Percentiles rank a stretch among this genome's conserved stretches.
phyloP scores from a whole-genome alignment of 441 rosid species.

The Rhodomyrtus psidioides region DNA sequence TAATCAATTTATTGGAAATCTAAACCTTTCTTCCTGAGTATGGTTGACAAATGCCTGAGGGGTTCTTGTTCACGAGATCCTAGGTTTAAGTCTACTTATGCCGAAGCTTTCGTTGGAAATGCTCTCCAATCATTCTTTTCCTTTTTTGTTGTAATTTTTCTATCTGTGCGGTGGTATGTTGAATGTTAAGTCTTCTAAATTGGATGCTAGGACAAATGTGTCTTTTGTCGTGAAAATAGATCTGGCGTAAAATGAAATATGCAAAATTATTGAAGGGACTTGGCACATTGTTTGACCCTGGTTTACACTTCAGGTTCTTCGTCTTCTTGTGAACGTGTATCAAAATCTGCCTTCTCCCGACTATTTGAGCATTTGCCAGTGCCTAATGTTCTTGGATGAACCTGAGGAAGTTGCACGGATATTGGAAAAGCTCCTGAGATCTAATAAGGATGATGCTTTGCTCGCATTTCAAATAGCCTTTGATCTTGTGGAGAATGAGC shows the following conservation, averaged over 20 bases:
- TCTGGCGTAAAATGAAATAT: background rate
- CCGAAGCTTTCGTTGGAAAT: background rate
- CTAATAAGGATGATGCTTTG: constrained; percentile 79
- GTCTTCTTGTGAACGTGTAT: constrained; percentile 79
- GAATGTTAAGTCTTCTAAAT: background rate
- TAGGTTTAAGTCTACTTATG: background rate
- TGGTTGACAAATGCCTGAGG: background rate
- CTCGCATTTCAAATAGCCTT: constrained; percentile 88
- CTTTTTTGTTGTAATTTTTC: background rate
- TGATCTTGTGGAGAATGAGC: constrained; percentile 97
- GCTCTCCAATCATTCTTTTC: background rate
- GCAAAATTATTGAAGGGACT: background rate
- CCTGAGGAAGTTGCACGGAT: constrained; percentile 78
- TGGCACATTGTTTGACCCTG: constrained; percentile 10
- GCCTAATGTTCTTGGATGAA: constrained; percentile 93
- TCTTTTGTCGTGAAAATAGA: background rate
- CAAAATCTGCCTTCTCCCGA: constrained; percentile 90
- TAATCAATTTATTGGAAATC: background rate
- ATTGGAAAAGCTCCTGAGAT: constrained; percentile 86
- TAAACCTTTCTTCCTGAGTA: background rate
- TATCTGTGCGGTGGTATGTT: background rate
- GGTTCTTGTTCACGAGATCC: background rate
- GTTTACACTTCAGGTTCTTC: constrained; percentile 56
- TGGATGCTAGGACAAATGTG: background rate
- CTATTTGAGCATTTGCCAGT: constrained; percentile 91